A percentile compares a stretch with the other conserved stretches of the same genome.
phyloP scores from a whole-genome alignment of 2,329 filamentous ascomycete species.

The Fusarium verticillioides region DNA sequence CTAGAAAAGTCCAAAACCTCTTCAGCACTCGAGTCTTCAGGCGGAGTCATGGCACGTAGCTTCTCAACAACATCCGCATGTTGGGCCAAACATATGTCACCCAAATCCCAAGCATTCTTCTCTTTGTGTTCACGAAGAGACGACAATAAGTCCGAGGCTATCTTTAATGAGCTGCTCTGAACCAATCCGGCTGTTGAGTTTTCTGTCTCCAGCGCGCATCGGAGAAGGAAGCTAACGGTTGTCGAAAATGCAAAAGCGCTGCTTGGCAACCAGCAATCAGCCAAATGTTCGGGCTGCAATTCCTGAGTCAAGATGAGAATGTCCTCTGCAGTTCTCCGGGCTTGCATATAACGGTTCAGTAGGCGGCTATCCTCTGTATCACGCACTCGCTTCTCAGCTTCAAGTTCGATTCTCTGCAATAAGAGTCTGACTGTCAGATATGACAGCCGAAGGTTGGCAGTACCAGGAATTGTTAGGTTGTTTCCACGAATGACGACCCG shows the following conservation, averaged over 20 bases:
- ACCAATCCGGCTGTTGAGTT: slow-evolving; percentile 49
- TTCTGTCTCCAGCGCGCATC: slow-evolving; percentile 59
- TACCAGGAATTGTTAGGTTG: slow-evolving; percentile 55
- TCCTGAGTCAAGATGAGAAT: slow-evolving; percentile 61
- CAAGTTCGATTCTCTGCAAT: slow-evolving; percentile 58
- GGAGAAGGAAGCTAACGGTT: slow-evolving; percentile 61
- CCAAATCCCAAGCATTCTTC: slow-evolving; percentile 60
- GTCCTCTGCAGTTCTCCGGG: slow-evolving; percentile 59
- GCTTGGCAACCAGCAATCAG: slow-evolving; percentile 62
- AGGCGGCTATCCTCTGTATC: slow-evolving; percentile 36
- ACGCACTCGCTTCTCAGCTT: slow-evolving; percentile 50
- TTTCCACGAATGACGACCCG: slow-evolving; percentile 56
- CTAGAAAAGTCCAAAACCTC: slow-evolving; percentile 39
- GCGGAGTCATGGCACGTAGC: slow-evolving; percentile 47
- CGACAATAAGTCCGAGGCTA: slow-evolving; percentile 56
- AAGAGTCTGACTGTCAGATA: slow-evolving; percentile 62
- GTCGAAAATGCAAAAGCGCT: slow-evolving; percentile 60
- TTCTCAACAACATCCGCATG: slow-evolving; percentile 60
- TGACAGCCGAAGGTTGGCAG: slow-evolving; percentile 62
- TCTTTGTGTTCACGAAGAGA: slow-evolving; percentile 54
- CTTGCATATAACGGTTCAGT: slow-evolving; percentile 52
- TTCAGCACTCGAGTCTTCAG: slow-evolving; percentile 33
- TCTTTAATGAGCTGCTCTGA: slow-evolving; percentile 53
- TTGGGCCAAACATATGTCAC: slow-evolving; percentile 60
- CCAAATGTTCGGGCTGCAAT: slow-evolving; percentile 54